Evolutionary conservation across 371 early-diverging fungal species (phyloP).

Genomic region (Polyrhizophydium stewartii): DNA sequence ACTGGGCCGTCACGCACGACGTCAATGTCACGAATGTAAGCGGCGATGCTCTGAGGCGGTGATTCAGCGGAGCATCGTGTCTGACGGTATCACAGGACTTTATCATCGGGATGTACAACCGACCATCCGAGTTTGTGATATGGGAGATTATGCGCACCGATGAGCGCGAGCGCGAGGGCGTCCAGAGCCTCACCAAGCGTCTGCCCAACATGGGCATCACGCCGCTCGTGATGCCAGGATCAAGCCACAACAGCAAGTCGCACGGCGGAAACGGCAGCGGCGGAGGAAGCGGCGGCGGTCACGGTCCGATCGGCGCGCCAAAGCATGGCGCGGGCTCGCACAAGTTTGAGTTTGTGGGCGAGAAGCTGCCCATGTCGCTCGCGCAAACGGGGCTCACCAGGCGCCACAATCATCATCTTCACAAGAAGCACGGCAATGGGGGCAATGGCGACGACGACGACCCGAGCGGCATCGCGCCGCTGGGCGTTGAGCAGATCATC

Average conservation of each 20-base stretch:
- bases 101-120: neutral
- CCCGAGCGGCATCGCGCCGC: neutral
- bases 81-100: neutral
- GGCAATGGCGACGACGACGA: too few relatives aligned
- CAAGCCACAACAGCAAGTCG: too few relatives aligned
- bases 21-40: neutral
- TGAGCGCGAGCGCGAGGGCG: neutral
- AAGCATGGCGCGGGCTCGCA: neutral
- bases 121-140: constrained; percentile 2
- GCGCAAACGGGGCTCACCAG: neutral
- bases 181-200: neutral
- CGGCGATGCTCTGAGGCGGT: too few relatives aligned
- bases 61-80: too few relatives aligned
- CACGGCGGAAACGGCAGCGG: too few relatives aligned
- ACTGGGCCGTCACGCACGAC: neutral
- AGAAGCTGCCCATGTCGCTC: neutral
- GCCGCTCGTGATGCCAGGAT: too few relatives aligned
- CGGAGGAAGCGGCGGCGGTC: too few relatives aligned
- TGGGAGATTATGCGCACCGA: constrained; percentile 5
- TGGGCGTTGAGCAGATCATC: neutral
- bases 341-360: neutral
- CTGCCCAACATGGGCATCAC: neutral
- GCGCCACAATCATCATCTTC: neutral
- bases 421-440: too few relatives aligned
- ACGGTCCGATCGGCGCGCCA: too few relatives aligned